Percentiles rank a stretch among this genome's conserved stretches.
These are phyloP conservation scores for Tothia fuscella DNA, from an alignment of 2,329 filamentous ascomycete genomes.

Conservation along the genomic window DNA sequence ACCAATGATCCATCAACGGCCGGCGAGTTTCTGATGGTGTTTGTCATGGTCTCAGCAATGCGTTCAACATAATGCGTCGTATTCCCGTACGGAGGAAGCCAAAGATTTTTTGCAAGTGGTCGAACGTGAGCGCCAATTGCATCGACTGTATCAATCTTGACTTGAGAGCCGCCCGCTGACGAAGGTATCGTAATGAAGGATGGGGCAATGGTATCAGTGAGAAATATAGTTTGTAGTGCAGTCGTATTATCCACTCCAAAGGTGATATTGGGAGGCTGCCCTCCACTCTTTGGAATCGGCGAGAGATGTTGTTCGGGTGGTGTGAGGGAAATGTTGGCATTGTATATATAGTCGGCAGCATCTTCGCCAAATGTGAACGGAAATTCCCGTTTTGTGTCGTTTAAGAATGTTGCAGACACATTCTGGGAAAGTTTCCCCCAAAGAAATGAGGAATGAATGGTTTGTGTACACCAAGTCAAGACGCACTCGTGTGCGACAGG, in stretches of 20 bases:
- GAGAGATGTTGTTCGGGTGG: background rate
- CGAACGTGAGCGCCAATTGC: background rate
- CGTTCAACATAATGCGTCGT: slow-evolving; percentile 15
- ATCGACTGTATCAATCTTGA: background rate
- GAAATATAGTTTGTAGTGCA: background rate
- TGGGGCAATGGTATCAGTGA: background rate
- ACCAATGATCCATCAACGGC: background rate
- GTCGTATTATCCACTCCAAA: background rate
- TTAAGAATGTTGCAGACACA: slow-evolving; percentile 10
- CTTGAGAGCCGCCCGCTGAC: background rate
- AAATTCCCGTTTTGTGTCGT: slow-evolving; percentile 11
- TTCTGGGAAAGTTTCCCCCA: slow-evolving; percentile 14
- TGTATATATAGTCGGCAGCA: background rate
- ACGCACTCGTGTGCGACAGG: slow-evolving; percentile 8
- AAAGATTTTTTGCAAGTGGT: slow-evolving; percentile 1
- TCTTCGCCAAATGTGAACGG: slow-evolving; percentile 12
- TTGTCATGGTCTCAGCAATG: slow-evolving; percentile 16
- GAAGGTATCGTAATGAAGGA: background rate
- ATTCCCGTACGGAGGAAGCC: slow-evolving; percentile 13
- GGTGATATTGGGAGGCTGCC: no score
- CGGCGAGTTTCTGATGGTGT: slow-evolving; percentile 12
- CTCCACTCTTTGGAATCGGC: no score
- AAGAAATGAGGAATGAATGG: slow-evolving; percentile 9
- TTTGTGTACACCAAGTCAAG: slow-evolving; percentile 9
- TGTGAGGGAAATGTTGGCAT: background rate